Percentiles rank a stretch among this genome's conserved stretches.
Evolutionary conservation across 331 rosid species (phyloP).

Genomic region (Rhamnella rubrinervis): DNA sequence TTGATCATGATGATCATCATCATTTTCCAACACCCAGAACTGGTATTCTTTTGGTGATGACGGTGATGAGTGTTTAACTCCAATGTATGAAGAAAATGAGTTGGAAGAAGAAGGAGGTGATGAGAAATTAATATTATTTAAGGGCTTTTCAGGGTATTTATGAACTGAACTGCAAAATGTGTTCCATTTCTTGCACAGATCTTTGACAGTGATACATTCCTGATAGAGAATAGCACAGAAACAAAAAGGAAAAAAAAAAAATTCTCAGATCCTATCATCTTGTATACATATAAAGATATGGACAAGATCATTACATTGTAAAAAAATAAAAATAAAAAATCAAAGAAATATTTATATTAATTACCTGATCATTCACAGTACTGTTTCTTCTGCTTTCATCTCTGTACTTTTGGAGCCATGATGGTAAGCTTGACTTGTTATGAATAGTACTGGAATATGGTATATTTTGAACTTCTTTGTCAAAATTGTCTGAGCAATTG

Average conservation of each 20-base stretch:
- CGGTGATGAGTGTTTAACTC: conserved; percentile 27
- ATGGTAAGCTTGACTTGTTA: conserved; percentile 49
- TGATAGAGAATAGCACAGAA: conserved; percentile 21
- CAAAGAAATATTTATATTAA: neutral
- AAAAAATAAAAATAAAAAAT: neutral
- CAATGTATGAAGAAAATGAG: conserved; percentile 43
- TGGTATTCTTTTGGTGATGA: conserved; percentile 47
- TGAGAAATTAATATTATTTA: conserved; percentile 1
- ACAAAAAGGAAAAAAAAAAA: neutral
- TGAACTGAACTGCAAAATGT: conserved; percentile 63
- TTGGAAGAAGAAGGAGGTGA: conserved; percentile 47
- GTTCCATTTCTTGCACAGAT: conserved; percentile 67
- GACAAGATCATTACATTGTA: neutral
- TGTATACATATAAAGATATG: neutral
- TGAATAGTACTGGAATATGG: conserved; percentile 9
- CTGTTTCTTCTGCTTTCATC: conserved; percentile 42
- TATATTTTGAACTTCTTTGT: conserved; percentile 40
- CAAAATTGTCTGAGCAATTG: conserved; percentile 48
- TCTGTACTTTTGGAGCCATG: conserved; percentile 69
- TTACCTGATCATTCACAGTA: conserved; percentile 41
- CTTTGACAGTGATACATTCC: conserved; percentile 48
- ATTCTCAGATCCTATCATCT: conserved; percentile 7
- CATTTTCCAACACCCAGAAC: conserved; percentile 49
- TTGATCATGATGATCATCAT: conserved; percentile 8
- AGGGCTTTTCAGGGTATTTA: conserved; percentile 36